Base-by-base conservation (phyloP, 345 rosid genomes). In the Pistacia atlantica region DNA sequence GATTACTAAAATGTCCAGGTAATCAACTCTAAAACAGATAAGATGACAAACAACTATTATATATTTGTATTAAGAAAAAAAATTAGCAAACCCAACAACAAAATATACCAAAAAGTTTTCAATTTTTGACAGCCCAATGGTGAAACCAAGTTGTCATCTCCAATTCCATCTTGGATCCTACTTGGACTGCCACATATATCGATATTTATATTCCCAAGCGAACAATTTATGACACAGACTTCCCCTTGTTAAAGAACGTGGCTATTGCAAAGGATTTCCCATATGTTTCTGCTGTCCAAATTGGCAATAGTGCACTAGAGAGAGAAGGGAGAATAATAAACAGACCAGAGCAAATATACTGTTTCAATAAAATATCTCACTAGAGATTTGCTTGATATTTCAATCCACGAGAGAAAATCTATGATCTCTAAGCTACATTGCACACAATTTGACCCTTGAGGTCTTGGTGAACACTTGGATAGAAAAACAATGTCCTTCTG, bases 1-100 rank as follows among this genome's bases (percentile, higher is more conserved):
- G 73, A 55, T 72, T 71, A 81, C 22, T 58, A 77, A 73, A 61
- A 76, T 37, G 65, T 11, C 68, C 57, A 51, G 78, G 70, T 66
- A 52, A 67, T n/a, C n/a, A 61, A 79, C 62, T 49, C 49, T 38
- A 63, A 63, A 46, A 76, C 42, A 42, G 65, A 77, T 6, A 59
- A 54, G 0, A 46, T 48, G 20, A 73, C 35, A 37, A 59, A 18
- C 38, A 11, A 20, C 58, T 33, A 61, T 31, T 45, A 75, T 22
- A 65, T 37, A 16, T 35, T 52, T 22, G 25, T 18, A 74, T 48
- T 20, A 42, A 16, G 28, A 46, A 56, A 56, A 10, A 9, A 42
- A 20, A 38, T 51, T 17, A 61, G 14, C 28, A 28, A 17, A 42
- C 13, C 13, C 62, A 74, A 79, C 22, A 8, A 67, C 18, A 18